phyloP scores from a whole-genome alignment of 176 grass and related monocot species.

The Miscanthus lutarioriparius region DNA sequence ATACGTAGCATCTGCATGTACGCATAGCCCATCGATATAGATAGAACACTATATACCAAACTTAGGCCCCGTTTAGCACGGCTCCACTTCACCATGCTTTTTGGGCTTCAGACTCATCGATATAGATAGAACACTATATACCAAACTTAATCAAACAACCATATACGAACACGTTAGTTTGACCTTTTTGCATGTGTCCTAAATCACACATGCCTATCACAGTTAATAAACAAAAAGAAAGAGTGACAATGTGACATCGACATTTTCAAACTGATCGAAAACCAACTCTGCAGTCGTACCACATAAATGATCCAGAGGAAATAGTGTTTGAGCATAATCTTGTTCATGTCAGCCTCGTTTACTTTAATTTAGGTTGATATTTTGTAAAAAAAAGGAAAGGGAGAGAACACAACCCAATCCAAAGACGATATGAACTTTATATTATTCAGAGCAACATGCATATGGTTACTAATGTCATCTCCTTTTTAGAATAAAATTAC shows the following conservation, averaged over 20 bases:
- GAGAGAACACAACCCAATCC: background rate
- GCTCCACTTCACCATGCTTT: too few species aligned
- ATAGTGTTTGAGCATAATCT: background rate
- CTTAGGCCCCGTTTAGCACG: too few species aligned
- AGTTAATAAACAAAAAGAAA: too few species aligned
- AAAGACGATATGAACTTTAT: background rate
- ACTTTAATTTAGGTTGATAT: background rate
- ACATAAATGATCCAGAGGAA: background rate
- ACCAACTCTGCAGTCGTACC: background rate
- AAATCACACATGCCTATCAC: constrained; percentile 7
- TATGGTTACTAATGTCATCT: background rate
- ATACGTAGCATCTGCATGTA: background rate
- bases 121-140: background rate
- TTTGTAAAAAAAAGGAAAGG: background rate
- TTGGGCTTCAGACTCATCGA: too few species aligned
- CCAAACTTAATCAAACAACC: background rate
- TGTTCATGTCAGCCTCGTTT: background rate
- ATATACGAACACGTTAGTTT: background rate
- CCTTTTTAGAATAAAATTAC: background rate
- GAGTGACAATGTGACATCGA: too few species aligned
- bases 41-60: background rate
- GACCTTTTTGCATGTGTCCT: constrained; percentile 18
- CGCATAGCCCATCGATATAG: background rate
- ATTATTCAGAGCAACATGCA: background rate
- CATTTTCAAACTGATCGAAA: background rate